Conservation (phyloP, 208 protist genomes). For the Trichomonas vaginalis region DNA sequence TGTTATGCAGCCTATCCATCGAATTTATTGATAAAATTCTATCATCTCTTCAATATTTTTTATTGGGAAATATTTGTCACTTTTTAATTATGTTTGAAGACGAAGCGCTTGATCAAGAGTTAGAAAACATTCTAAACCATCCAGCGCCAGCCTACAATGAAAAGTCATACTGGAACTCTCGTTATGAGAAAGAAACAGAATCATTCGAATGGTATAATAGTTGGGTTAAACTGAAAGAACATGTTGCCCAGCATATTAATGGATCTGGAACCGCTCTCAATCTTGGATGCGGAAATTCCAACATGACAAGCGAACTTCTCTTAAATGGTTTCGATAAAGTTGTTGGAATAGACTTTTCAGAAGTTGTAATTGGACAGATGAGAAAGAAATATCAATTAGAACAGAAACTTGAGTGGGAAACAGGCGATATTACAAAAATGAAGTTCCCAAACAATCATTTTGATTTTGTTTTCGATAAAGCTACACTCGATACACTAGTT, state of each 20-base stretch:
- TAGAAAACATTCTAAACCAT: neutral
- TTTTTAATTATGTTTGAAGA: neutral
- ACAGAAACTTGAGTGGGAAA: neutral
- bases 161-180: neutral
- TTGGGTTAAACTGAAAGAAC: neutral
- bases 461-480: constrained; percentile 7
- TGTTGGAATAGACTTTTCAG: neutral
- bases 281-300: neutral
- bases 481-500: neutral
- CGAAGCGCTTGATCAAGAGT: neutral
- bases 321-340: neutral
- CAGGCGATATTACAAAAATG: neutral
- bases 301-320: neutral
- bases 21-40: no score
- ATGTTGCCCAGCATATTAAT: neutral
- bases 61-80: no score
- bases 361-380: neutral
- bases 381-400: neutral
- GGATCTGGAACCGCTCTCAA: neutral
- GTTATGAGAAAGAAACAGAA: neutral
- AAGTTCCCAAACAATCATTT: neutral
- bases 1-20: no score
- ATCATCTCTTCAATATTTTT: no score
- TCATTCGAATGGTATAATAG: neutral
- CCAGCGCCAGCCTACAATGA: neutral